A percentile compares a stretch with the other conserved stretches of the same genome.
These are phyloP conservation scores for Kluyveromyces sp. DNA, from an alignment of 1,139 yeast genomes.

Conservation along the genomic window DNA sequence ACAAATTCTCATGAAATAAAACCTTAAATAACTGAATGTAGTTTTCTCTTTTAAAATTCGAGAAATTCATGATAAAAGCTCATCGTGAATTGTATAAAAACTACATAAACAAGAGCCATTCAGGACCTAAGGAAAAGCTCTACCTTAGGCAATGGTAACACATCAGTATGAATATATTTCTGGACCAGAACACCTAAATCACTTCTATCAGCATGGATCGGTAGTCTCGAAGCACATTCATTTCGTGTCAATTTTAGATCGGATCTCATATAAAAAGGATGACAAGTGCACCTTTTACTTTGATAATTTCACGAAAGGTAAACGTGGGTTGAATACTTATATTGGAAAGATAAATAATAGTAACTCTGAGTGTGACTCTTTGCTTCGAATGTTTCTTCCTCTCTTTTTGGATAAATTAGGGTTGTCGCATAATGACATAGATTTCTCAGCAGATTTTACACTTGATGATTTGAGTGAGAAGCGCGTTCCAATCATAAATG, in stretches of 20 bases:
- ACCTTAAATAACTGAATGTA: too few species aligned
- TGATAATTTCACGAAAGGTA: conserved; percentile 13
- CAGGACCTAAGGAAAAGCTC: neutral
- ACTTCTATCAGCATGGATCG: conserved; percentile 4
- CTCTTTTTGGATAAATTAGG: conserved; percentile 16
- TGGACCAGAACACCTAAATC: conserved; percentile 4
- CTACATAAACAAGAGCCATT: neutral
- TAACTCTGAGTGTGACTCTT: conserved; percentile 9
- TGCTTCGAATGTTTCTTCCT: conserved; percentile 16
- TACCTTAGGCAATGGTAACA: neutral
- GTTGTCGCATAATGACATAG: conserved; percentile 12
- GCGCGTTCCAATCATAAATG: conserved; percentile 14
- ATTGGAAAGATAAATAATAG: conserved; percentile 11
- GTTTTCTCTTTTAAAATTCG: too few species aligned
- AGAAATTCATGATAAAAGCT: too few species aligned
- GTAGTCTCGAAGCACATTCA: conserved; percentile 9
- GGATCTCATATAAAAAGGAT: conserved; percentile 10
- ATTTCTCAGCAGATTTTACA: conserved; percentile 7
- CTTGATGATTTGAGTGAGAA: conserved; percentile 13
- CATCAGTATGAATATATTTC: conserved; percentile 4
- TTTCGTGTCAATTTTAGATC: conserved; percentile 17
- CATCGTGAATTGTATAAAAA: neutral
- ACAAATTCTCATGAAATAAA: too few species aligned
- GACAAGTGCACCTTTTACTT: conserved; percentile 12
- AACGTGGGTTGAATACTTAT: conserved; percentile 9